These are phyloP conservation scores for Arctium minus DNA, from an alignment of 129 eudicot species.

Conservation along the genomic window DNA sequence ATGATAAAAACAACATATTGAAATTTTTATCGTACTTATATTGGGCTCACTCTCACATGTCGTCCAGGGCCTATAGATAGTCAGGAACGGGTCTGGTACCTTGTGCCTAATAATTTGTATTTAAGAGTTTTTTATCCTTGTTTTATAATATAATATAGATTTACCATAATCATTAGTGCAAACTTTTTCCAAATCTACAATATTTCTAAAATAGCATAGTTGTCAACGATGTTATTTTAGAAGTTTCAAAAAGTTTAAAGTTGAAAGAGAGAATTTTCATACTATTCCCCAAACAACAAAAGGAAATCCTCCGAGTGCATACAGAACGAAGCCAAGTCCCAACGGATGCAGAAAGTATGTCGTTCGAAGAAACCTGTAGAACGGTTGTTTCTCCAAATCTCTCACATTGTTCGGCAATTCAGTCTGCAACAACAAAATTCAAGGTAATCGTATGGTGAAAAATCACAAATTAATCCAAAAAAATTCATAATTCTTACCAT, in stretches of 20 bases:
- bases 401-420: conserved; percentile 12
- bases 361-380: conserved; percentile 19
- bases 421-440: conserved; percentile 8
- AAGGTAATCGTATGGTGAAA: not conserved
- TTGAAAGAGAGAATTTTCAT: not conserved
- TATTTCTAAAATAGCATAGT: too few relatives aligned
- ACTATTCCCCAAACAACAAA: conserved; percentile 35
- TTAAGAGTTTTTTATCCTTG: too few relatives aligned
- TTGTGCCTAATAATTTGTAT: too few relatives aligned
- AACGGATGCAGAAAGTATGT: conserved; percentile 28
- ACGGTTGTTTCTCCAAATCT: conserved; percentile 29
- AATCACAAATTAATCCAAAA: not conserved
- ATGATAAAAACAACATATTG: too few relatives aligned
- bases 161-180: too few relatives aligned
- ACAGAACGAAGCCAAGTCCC: conserved; percentile 13
- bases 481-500: conserved; percentile 3
- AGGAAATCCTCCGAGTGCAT: conserved; percentile 32
- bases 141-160: too few relatives aligned
- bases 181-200: too few relatives aligned
- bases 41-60: too few relatives aligned
- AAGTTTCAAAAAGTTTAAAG: not conserved
- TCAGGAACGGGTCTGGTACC: too few relatives aligned
- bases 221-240: too few relatives aligned
- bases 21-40: too few relatives aligned
- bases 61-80: too few relatives aligned